Evolutionary conservation across 108 stramenopile species (phyloP).

Genomic region (Cyclotella atomus): DNA sequence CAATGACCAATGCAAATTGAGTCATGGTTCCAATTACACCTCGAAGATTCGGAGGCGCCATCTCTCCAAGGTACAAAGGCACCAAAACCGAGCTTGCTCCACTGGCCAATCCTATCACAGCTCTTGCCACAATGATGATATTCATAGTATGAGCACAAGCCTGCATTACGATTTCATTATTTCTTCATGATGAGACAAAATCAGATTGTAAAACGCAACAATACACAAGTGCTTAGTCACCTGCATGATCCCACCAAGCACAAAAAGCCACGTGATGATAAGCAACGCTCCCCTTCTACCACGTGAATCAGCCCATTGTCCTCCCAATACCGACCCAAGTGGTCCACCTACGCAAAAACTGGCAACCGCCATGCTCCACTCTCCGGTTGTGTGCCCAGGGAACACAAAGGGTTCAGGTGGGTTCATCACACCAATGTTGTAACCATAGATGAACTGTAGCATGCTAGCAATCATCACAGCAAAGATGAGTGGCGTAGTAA

Average conservation of each 20-base stretch:
- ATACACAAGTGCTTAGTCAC: too few relatives aligned
- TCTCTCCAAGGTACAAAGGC: conserved; percentile 95
- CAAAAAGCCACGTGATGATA: conserved; percentile 74
- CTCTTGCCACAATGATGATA: conserved; percentile 79
- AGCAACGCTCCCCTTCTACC: conserved; percentile 82
- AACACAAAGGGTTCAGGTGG: conserved; percentile 83
- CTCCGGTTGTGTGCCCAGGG: conserved; percentile 73
- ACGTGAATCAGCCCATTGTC: conserved; percentile 69
- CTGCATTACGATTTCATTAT: too few relatives aligned
- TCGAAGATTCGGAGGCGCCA: conserved; percentile 92
- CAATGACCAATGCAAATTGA: conserved; percentile 95
- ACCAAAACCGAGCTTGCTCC: conserved; percentile 91
- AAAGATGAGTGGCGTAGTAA: conserved; percentile 85
- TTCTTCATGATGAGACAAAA: too few relatives aligned
- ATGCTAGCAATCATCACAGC: conserved; percentile 64
- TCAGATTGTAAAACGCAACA: too few relatives aligned
- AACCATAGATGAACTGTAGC: conserved; percentile 65
- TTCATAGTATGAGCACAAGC: conserved; percentile 74
- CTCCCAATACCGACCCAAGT: conserved; percentile 68
- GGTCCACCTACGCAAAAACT: conserved; percentile 87
- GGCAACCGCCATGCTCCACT: conserved; percentile 86
- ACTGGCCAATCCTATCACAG: conserved; percentile 92
- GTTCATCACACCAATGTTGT: conserved; percentile 88
- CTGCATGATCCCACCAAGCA: conserved; percentile 77
- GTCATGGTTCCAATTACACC: conserved; percentile 95